Evolutionary conservation across 257 asterid genomes (phyloP).

Genomic region (Ligustrum vulgare): DNA sequence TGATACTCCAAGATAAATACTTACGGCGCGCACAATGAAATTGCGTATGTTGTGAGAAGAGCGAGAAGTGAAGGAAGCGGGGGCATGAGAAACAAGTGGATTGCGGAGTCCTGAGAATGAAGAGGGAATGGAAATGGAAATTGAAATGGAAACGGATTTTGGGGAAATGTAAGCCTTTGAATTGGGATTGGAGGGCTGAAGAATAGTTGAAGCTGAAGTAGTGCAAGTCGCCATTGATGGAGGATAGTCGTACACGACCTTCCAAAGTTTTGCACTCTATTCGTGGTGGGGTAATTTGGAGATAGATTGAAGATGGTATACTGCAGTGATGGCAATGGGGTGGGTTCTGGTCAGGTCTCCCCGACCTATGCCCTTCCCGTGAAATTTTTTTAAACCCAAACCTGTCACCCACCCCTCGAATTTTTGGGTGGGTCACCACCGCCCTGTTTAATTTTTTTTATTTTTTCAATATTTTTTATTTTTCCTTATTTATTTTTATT

Average conservation of each 20-base stretch:
- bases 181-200: constrained; percentile 40
- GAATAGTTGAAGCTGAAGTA: constrained; percentile 56
- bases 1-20: too few relatives aligned
- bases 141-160: constrained; percentile 41
- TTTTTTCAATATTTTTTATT: too few relatives aligned
- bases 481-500: too few relatives aligned
- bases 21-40: constrained; percentile 36
- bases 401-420: too few relatives aligned
- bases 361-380: too few relatives aligned
- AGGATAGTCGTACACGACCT: neutral
- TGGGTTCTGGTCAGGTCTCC: too few relatives aligned
- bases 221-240: constrained; percentile 53
- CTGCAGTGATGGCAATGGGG: too few relatives aligned
- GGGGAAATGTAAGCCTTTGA: constrained; percentile 52
- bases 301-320: neutral
- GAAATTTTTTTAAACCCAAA: too few relatives aligned
- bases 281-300: neutral
- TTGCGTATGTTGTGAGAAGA: constrained; percentile 34
- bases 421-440: too few relatives aligned
- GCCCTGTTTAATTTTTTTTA: too few relatives aligned
- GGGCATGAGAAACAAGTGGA: constrained; percentile 36
- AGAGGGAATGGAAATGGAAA: constrained; percentile 45
- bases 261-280: too few relatives aligned
- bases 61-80: constrained; percentile 45
- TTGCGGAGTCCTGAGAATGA: constrained; percentile 54